Evolutionary conservation across 164 flowering plant genomes (phyloP).

Genomic region (Stephania yunnanensis): DNA sequence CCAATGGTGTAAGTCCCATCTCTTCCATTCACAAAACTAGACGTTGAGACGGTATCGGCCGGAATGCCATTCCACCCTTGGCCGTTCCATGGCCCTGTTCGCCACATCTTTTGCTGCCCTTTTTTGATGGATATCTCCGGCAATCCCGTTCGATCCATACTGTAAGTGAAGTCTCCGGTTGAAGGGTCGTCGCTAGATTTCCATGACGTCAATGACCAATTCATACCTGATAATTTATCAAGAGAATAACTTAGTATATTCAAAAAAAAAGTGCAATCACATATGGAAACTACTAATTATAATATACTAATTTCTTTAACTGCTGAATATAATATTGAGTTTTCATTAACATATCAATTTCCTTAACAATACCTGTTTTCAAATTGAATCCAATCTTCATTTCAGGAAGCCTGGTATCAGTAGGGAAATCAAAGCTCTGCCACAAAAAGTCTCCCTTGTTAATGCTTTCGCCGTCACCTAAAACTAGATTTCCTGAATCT

Average conservation of each 20-base stretch:
- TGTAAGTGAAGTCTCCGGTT: constrained; percentile 21
- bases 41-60: neutral
- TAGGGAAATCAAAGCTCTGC: neutral
- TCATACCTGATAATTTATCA: constrained; percentile 18
- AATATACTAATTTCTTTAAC: no score
- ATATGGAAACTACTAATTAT: no score
- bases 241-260: no score
- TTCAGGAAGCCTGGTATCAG: neutral
- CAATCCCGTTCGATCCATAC: constrained; percentile 20
- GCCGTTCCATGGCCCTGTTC: constrained; percentile 27
- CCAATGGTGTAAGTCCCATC: constrained; percentile 5
- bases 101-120: constrained; percentile 4
- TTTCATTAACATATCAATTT: no score
- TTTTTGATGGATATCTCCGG: constrained; percentile 22
- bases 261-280: no score
- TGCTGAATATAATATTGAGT: no score
- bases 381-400: constrained; percentile 32
- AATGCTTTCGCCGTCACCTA: constrained; percentile 1
- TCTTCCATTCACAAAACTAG: neutral
- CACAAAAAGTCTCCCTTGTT: neutral
- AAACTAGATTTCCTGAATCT: constrained; percentile 45
- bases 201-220: constrained; percentile 32
- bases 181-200: neutral
- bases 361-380: constrained; percentile 11
- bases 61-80: constrained; percentile 15